Evolutionary conservation across 176 grass and related monocot genomes (phyloP), one percentile per base, ranked within the genome.

Genomic region (Eragrostis nindensis): DNA sequence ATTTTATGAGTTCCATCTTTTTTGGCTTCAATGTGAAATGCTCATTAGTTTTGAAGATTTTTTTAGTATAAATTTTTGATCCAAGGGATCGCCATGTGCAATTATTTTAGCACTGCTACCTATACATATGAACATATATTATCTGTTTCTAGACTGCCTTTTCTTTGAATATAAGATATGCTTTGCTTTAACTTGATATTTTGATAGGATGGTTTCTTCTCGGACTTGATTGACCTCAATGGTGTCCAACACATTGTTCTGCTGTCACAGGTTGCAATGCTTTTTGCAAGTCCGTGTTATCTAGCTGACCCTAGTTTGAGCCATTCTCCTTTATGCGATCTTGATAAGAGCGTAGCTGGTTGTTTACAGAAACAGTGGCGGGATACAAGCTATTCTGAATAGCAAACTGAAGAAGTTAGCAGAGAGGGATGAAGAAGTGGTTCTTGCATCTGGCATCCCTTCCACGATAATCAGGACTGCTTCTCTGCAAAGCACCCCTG

Each of bases 331-430:
- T 30, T 66, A 84, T 67, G 86, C 91, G 79, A 81, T 88, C 88
- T 98, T 93, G 86, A 87, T 91, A 87, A 93, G 84, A 84, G 45
- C 91, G 72, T 92, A 98, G 90, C 80, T 95, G 67, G 77, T 79
- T 71, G 90, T 89, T 52, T 98, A 95, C 84, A 95, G 90, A 89
- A 90, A 81, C 57, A 98, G 86, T 3, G 66, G 90, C 53, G 88
- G 96, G 50, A 50, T 95, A 45, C 92, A 98, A 95, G 92, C 96
- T 83, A 76, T 95, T 36, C 79, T 93, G 75, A 95, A 87, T 69
- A 75, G 84, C 69, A 98, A 95, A 45, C 71, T 85, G 71, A 89
- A 75, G 75, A 90, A 95, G 69, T 68, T 91, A 74, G 92, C 95
- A 22, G 90, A 95, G 68, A 89, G 63, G 68, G 92, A 95, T 54